A percentile compares a stretch with the other conserved stretches of the same genome.
phyloP scores from a whole-genome alignment of 2,329 filamentous ascomycete genomes.

The Aspergillus eucalypticola region DNA sequence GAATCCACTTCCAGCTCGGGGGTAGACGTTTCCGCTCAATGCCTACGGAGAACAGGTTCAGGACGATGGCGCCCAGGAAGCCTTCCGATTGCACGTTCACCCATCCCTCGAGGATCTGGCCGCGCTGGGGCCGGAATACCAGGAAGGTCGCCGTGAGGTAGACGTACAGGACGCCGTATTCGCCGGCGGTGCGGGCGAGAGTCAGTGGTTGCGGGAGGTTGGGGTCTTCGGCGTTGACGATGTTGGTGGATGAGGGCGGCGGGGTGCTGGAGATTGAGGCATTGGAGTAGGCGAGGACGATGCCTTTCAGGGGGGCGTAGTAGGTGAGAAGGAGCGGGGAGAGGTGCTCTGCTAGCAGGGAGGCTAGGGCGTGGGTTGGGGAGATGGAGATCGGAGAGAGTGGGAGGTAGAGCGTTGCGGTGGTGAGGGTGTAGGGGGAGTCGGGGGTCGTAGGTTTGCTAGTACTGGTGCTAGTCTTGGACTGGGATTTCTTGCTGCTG shows the following conservation, averaged over 20 bases:
- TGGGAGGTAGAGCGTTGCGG: slow-evolving; percentile 70
- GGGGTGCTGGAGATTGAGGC: slow-evolving; percentile 43
- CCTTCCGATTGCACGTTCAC: slow-evolving; percentile 86
- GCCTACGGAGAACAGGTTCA: slow-evolving; percentile 88
- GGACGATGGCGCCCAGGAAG: slow-evolving; percentile 84
- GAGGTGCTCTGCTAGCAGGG: slow-evolving; percentile 61
- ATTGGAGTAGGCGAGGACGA: slow-evolving; percentile 57
- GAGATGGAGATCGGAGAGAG: slow-evolving; percentile 58
- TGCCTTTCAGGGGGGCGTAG: slow-evolving; percentile 59
- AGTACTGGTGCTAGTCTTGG: slow-evolving; percentile 32
- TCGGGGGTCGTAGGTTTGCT: slow-evolving; percentile 28
- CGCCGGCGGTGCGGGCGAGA: slow-evolving; percentile 59
- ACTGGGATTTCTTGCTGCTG: slow-evolving; percentile 20
- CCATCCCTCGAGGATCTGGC: slow-evolving; percentile 73
- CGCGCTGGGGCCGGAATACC: slow-evolving; percentile 74
- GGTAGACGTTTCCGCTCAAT: slow-evolving; percentile 78
- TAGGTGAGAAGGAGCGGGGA: slow-evolving; percentile 65
- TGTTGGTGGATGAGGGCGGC: slow-evolving; percentile 38
- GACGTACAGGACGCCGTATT: slow-evolving; percentile 82
- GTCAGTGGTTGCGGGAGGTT: slow-evolving; percentile 41
- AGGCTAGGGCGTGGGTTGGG: slow-evolving; percentile 55
- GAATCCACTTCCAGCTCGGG: slow-evolving; percentile 75
- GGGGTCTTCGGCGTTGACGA: slow-evolving; percentile 28
- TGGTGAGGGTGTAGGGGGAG: slow-evolving; percentile 77
- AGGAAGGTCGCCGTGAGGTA: slow-evolving; percentile 89